Conservation (phyloP, 768 basidiomycete species). For the Macrolepiota fuliginosa region DNA sequence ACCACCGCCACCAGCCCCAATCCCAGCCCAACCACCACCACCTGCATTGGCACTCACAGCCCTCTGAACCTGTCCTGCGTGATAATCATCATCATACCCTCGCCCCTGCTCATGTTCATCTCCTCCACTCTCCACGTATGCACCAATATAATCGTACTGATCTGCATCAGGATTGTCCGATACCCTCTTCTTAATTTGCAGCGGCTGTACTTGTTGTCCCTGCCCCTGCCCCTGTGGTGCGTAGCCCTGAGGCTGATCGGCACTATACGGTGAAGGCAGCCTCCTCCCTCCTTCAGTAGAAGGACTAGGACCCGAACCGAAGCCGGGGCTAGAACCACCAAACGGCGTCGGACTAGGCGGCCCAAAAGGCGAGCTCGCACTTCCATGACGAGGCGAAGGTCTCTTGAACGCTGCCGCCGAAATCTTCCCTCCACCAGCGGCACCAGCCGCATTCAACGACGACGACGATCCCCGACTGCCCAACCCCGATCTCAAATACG, state of each 20-base stretch:
- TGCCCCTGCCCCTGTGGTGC: conserved; percentile 16
- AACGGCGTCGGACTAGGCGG: neutral
- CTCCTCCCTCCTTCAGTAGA: neutral
- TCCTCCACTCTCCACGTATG: conserved; percentile 38
- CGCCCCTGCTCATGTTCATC: conserved; percentile 14
- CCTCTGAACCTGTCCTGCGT: conserved; percentile 10
- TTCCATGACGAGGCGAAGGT: conserved; percentile 32
- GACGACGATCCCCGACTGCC: conserved; percentile 6
- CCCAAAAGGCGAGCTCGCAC: conserved; percentile 13
- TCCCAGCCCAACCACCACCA: conserved; percentile 15
- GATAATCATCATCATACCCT: conserved; percentile 5
- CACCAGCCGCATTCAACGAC: conserved; percentile 18
- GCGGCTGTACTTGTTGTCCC: conserved; percentile 4
- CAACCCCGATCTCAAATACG: conserved; percentile 5
- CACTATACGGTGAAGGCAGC: neutral
- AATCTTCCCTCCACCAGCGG: conserved; percentile 54
- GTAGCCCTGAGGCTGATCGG: neutral
- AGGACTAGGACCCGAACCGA: neutral
- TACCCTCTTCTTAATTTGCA: conserved; percentile 2
- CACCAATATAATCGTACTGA: conserved; percentile 56
- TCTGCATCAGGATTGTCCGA: conserved; percentile 37
- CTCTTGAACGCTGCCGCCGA: conserved; percentile 75
- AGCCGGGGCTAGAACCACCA: neutral
- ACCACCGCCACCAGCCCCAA: conserved; percentile 16
- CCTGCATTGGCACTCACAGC: conserved; percentile 14